Evolutionary conservation across 306 rosid genomes (phyloP).

Genomic region (Carpinus fangiana): DNA sequence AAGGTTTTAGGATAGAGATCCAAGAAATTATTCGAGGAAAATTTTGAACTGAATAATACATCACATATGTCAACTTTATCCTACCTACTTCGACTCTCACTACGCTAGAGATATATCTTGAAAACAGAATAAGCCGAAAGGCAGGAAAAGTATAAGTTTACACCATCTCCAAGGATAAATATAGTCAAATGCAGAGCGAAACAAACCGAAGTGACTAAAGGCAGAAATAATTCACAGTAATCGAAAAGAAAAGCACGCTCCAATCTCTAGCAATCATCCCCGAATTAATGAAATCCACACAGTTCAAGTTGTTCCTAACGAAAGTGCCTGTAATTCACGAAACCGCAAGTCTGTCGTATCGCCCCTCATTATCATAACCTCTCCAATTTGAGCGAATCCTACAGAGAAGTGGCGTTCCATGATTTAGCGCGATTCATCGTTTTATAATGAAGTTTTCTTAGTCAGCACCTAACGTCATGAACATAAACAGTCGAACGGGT

Average conservation of each 20-base stretch:
- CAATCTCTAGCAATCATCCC: slow-evolving; percentile 40
- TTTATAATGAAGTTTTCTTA: slow-evolving; percentile 36
- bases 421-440: slow-evolving; percentile 58
- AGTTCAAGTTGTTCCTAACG: slow-evolving; percentile 45
- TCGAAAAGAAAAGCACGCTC: slow-evolving; percentile 44
- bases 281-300: slow-evolving; percentile 24
- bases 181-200: slow-evolving; percentile 2
- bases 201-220: slow-evolving; percentile 30
- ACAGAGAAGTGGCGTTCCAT: slow-evolving; percentile 64
- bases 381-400: slow-evolving; percentile 61
- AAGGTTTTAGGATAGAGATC: neutral
- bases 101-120: neutral
- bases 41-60: neutral
- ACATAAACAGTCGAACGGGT: slow-evolving; percentile 42
- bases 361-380: slow-evolving; percentile 59
- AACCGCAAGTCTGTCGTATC: slow-evolving; percentile 49
- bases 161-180: slow-evolving; percentile 16
- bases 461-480: slow-evolving; percentile 44
- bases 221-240: slow-evolving; percentile 33
- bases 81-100: neutral
- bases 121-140: neutral
- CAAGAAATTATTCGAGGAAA: neutral
- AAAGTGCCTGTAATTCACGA: slow-evolving; percentile 47
- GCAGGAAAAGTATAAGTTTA: neutral
- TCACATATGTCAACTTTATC: neutral